Evolutionary conservation across 2,329 filamentous ascomycete genomes (phyloP).

Genomic region (Penicillium sp.): DNA sequence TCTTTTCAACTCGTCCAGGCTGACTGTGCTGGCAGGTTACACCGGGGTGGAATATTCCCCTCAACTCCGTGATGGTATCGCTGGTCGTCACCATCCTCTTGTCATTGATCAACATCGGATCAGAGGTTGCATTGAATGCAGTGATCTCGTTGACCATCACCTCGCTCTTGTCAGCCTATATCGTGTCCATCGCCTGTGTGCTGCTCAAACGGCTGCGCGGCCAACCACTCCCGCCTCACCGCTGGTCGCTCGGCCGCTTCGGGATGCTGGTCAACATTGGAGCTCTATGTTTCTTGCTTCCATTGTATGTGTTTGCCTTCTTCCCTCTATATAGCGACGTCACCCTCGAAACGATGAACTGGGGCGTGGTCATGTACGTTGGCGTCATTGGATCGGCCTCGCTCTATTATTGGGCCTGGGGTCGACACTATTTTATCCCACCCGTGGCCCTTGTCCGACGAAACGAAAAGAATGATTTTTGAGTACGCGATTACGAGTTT

Average conservation of each 20-base stretch:
- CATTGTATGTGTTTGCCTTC: constrained; percentile 43
- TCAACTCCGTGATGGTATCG: constrained; percentile 46
- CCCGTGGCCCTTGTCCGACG: constrained; percentile 36
- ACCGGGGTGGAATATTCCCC: constrained; percentile 40
- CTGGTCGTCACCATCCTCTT: constrained; percentile 43
- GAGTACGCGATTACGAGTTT: neutral
- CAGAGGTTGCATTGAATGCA: constrained; percentile 41
- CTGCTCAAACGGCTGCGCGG: constrained; percentile 41
- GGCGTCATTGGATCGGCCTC: constrained; percentile 41
- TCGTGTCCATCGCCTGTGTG: constrained; percentile 46
- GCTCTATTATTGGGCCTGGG: constrained; percentile 40
- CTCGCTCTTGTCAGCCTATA: constrained; percentile 41
- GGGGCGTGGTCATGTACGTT: constrained; percentile 45
- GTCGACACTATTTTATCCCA: constrained; percentile 39
- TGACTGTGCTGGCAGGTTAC: constrained; percentile 27
- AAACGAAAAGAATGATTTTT: constrained; percentile 7
- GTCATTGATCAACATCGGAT: constrained; percentile 50
- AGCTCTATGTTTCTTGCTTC: constrained; percentile 36
- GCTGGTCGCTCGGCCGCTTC: constrained; percentile 44
- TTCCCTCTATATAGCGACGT: constrained; percentile 39
- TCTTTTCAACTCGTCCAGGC: constrained; percentile 2
- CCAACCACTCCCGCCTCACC: constrained; percentile 40
- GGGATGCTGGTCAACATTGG: constrained; percentile 43
- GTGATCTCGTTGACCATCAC: constrained; percentile 42
- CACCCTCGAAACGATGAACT: constrained; percentile 42